Base-by-base conservation (phyloP, 2,329 filamentous ascomycete genomes). In the Aschersonia sp. region DNA sequence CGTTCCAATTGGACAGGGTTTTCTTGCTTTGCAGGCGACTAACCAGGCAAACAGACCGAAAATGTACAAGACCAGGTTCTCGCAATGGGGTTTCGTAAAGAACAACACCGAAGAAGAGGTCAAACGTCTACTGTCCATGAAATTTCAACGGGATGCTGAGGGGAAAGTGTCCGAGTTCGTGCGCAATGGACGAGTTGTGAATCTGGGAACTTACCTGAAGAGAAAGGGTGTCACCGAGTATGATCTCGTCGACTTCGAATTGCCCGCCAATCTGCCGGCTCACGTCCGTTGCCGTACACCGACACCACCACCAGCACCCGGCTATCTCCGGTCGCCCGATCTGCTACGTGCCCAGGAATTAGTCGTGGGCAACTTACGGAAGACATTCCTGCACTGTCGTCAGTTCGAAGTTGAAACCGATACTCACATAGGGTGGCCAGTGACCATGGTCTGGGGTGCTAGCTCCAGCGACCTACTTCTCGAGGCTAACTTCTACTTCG, bases 51-150 rank as follows among this genome's bases (percentile, higher is more conserved):
- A 4, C 45, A 74, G 71, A 14, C 69, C 71, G 14, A 72, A 73
- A 52, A 75, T 75, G 71, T 75, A 75, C 57, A 75, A 75, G 55
- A 73, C 71, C n/a, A 63, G 71, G 30, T 74, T 74, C 54, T 72
- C 72, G 11, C 70, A 73, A 51, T 75, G 71, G 71, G 71, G 71
- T 0, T 75, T 75, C 51, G 71, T 70, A 41, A 75, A 75, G 60
- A 74, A 75, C 50, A 74, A 74, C 51, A 74, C 70, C 42, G 71
- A 74, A 49, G 70, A 72, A 30, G 71, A 74, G 49, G 70, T 74
- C 6, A 71, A 72, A 55, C 63, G 67, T 14, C 60, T 75, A 45
- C 58, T 75, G 7, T 71, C 69, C 40, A 69, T 72, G 58, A 73
- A 74, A 51, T 72, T 73, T 43, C 69, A 73, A 53, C 69, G 71